Percentiles rank a stretch among this genome's conserved stretches.
Conservation (phyloP, 495 filamentous ascomycete genomes). For the Podospora fimiseda region DNA sequence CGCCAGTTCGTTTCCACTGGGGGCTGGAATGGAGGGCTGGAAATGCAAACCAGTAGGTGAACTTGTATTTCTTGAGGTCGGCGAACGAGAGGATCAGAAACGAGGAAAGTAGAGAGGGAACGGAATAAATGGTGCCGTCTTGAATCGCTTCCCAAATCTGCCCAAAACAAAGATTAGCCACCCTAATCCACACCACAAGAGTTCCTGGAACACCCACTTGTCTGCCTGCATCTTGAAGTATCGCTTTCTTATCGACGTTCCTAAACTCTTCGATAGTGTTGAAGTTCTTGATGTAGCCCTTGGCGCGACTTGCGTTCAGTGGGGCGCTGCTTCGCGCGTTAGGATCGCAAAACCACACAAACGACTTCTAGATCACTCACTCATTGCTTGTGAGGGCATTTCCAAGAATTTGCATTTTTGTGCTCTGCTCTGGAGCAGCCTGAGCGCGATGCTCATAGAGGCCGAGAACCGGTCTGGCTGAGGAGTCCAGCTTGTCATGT, state of each 20-base stretch:
- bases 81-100: slow-evolving; percentile 90
- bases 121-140: slow-evolving; percentile 91
- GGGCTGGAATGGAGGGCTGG: slow-evolving; percentile 86
- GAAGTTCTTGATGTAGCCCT: slow-evolving; percentile 91
- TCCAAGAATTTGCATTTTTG: slow-evolving; percentile 80
- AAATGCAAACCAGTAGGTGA: slow-evolving; percentile 92
- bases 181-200: too few species aligned
- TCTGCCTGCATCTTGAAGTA: slow-evolving; percentile 66
- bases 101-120: slow-evolving; percentile 80
- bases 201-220: slow-evolving; percentile 62
- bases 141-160: slow-evolving; percentile 96
- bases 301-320: slow-evolving; percentile 66
- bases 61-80: slow-evolving; percentile 91
- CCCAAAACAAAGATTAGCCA: slow-evolving; percentile 9
- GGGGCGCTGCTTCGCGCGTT: slow-evolving; percentile 53
- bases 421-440: slow-evolving; percentile 62
- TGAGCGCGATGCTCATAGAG: slow-evolving; percentile 75
- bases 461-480: slow-evolving; percentile 77
- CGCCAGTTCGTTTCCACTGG: slow-evolving; percentile 55
- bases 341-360: not conserved
- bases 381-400: slow-evolving; percentile 75
- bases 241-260: slow-evolving; percentile 60
- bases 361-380: slow-evolving; percentile 46
- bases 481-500: slow-evolving; percentile 92
- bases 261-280: slow-evolving; percentile 95